These are phyloP conservation scores for Cyclocybe cylindracea DNA, from an alignment of 768 basidiomycete species.

Conservation along the genomic window DNA sequence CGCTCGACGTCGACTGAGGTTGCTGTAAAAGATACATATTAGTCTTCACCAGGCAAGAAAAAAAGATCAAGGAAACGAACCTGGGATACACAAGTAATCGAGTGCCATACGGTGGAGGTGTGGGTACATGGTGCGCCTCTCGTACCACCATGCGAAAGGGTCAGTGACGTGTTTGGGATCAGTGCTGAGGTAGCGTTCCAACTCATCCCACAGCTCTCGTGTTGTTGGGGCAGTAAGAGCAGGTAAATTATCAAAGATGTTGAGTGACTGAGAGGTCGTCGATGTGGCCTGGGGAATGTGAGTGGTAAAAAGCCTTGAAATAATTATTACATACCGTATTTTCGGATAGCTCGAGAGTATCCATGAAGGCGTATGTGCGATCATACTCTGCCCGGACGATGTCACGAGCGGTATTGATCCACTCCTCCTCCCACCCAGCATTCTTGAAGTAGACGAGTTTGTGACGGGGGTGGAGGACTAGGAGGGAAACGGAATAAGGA, in stretches of 20 bases:
- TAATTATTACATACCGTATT: no score
- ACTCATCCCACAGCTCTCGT: slow-evolving; percentile 13
- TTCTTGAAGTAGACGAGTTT: slow-evolving; percentile 13
- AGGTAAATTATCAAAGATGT: slow-evolving; percentile 27
- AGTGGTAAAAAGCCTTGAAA: no score
- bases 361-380: not conserved
- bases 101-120: slow-evolving; percentile 14
- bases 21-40: slow-evolving; percentile 6
- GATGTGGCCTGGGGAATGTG: no score
- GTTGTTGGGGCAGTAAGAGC: slow-evolving; percentile 11
- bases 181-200: slow-evolving; percentile 11
- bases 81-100: slow-evolving; percentile 19
- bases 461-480: slow-evolving; percentile 12
- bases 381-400: not conserved
- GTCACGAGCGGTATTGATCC: not conserved
- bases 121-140: slow-evolving; percentile 6
- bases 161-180: slow-evolving; percentile 25
- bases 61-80: no score
- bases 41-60: no score
- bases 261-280: slow-evolving; percentile 8
- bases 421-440: slow-evolving; percentile 4
- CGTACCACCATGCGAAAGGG: slow-evolving; percentile 13
- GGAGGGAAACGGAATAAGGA: not conserved
- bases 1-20: slow-evolving; percentile 11
- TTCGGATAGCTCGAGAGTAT: no score